Conservation (phyloP, 1,284 basidiomycete genomes). For the Trametes hirsuta region DNA sequence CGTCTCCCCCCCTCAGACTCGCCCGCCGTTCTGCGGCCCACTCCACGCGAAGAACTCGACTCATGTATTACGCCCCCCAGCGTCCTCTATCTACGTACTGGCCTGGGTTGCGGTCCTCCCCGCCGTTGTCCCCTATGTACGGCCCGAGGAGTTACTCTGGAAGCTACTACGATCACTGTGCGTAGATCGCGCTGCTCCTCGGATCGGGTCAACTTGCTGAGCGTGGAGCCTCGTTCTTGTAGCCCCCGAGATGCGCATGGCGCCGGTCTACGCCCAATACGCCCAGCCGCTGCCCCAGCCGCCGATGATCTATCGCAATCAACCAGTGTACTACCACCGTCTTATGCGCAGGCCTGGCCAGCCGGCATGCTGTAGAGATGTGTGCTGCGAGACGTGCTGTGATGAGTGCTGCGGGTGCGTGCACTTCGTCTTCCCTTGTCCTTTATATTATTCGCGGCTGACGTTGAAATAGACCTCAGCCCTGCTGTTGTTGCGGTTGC, state of each 20-base stretch:
- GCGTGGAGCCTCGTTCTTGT: neutral
- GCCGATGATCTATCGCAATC: constrained; percentile 28
- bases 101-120: constrained; percentile 19
- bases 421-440: neutral
- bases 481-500: constrained; percentile 19
- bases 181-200: constrained; percentile 3
- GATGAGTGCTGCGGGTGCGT: constrained; percentile 26
- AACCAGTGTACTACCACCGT: constrained; percentile 21
- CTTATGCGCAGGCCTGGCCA: constrained; percentile 9
- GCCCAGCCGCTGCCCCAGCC: constrained; percentile 30
- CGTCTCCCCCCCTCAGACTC: neutral
- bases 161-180: constrained; percentile 29
- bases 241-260: constrained; percentile 35
- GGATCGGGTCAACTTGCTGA: neutral
- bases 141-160: constrained; percentile 23
- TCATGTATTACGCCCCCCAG: constrained; percentile 24
- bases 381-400: constrained; percentile 25
- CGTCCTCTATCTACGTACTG: constrained; percentile 26
- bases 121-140: constrained; percentile 27
- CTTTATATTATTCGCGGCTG: neutral
- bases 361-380: constrained; percentile 15
- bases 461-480: constrained; percentile 5
- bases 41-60: neutral
- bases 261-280: constrained; percentile 26
- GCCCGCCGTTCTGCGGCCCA: neutral